A percentile compares a stretch with the other conserved stretches of the same genome.
Evolutionary conservation across 345 rosid species (phyloP).

Genomic region (Bretschneidera sinensis): DNA sequence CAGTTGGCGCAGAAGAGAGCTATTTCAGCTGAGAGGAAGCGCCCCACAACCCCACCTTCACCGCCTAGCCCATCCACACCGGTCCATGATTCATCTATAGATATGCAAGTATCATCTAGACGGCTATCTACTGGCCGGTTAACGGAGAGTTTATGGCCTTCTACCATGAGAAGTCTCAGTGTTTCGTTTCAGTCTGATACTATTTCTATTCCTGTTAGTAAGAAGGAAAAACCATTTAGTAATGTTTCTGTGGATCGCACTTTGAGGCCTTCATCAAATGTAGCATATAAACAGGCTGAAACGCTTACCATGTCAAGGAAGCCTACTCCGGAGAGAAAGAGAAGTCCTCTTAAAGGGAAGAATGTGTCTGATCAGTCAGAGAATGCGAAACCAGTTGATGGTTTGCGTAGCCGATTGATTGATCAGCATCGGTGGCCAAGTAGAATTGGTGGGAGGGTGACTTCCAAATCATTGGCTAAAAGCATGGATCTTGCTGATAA

Average conservation of each 20-base stretch:
- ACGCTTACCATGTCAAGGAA: conserved; percentile 47
- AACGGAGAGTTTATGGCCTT: conserved; percentile 97
- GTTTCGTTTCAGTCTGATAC: conserved; percentile 92
- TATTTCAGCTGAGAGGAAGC: conserved; percentile 80
- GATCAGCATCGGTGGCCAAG: conserved; percentile 97
- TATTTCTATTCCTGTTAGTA: conserved; percentile 72
- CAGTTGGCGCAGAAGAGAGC: conserved; percentile 66
- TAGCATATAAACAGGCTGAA: conserved; percentile 61
- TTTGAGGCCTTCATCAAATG: conserved; percentile 81
- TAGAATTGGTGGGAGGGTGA: conserved; percentile 59
- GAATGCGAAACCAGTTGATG: conserved; percentile 85
- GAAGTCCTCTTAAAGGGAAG: conserved; percentile 82
- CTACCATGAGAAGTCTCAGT: conserved; percentile 97
- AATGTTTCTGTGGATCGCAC: conserved; percentile 59
- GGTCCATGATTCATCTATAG: conserved; percentile 53
- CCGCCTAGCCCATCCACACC: conserved; percentile 69
- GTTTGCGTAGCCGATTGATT: conserved; percentile 58
- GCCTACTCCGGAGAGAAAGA: conserved; percentile 76
- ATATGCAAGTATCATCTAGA: conserved; percentile 51
- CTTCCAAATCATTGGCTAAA: conserved; percentile 43
- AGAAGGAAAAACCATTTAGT: conserved; percentile 71
- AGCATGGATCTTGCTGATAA: conserved; percentile 62
- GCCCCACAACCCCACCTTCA: conserved; percentile 74
- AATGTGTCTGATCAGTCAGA: conserved; percentile 75
- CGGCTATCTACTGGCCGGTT: conserved; percentile 58